These are phyloP conservation scores for Psilocybe sp. DNA, from an alignment of 768 basidiomycete genomes.

Conservation along the genomic window DNA sequence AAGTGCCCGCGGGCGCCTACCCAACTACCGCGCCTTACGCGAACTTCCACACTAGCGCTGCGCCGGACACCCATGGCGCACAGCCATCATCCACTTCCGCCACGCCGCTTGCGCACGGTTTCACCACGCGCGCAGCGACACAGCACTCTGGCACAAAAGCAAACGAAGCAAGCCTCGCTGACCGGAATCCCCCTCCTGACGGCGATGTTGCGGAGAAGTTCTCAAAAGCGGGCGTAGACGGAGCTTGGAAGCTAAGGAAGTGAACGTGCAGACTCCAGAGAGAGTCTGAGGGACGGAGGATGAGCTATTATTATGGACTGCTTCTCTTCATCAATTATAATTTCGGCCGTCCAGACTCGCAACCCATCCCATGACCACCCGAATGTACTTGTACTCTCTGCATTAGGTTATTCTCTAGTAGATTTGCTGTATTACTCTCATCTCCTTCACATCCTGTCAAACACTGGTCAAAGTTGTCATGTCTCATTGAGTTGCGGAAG, in stretches of 20 bases:
- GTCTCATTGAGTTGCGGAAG: no score
- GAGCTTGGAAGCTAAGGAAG: conserved; percentile 50
- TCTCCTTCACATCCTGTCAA: no score
- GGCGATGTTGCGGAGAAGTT: conserved; percentile 40
- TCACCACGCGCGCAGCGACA: conserved; percentile 39
- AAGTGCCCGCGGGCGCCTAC: conserved; percentile 73
- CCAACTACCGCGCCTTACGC: conserved; percentile 46
- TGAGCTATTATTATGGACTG: background rate
- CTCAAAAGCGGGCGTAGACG: conserved; percentile 43
- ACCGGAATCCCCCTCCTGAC: conserved; percentile 47
- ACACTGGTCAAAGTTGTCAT: no score
- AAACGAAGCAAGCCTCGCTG: conserved; percentile 35
- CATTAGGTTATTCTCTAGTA: conserved; percentile 2
- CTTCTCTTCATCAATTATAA: background rate
- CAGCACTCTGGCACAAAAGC: conserved; percentile 35
- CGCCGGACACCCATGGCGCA: conserved; percentile 31
- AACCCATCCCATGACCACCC: no score
- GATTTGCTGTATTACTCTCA: no score
- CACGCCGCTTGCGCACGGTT: conserved; percentile 35
- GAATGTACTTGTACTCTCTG: background rate
- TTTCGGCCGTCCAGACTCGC: no score
- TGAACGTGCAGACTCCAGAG: conserved; percentile 14
- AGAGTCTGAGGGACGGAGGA: background rate
- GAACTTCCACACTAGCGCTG: conserved; percentile 37
- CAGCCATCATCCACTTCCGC: conserved; percentile 43